Base-by-base conservation (phyloP, 1,284 basidiomycete genomes). In the Pulchroboletus neoregius region DNA sequence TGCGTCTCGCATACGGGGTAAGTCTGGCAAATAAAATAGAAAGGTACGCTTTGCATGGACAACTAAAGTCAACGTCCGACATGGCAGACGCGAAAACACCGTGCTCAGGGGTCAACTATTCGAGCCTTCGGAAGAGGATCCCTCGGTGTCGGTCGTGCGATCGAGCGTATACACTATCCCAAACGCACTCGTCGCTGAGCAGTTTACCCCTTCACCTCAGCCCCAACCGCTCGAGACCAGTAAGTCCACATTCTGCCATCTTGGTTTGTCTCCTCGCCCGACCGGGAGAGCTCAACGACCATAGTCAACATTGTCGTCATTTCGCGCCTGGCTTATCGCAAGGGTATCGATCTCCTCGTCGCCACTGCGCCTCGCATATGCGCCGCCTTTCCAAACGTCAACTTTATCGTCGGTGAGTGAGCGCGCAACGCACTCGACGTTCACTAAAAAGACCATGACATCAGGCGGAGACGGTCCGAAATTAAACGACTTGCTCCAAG, bases 1-100 rank as follows among this genome's bases (percentile, higher is more conserved):
- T 97, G 94, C 60, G 96, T 99, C 39, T 94, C 91, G n/a, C 90
- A 99, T 68, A 97, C 94, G 0, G 93, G 93, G 91, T 91, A 60
- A 56, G 78, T 67, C n/a, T n/a, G n/a, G n/a, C n/a, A n/a, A n/a
- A n/a, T n/a, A n/a, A n/a, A n/a, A n/a, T n/a, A n/a, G n/a, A n/a
- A n/a, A n/a, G n/a, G n/a, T n/a, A n/a, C n/a, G n/a, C n/a, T n/a
- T n/a, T n/a, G n/a, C n/a, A n/a, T n/a, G n/a, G n/a, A n/a, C n/a
- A n/a, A n/a, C n/a, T n/a, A n/a, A n/a, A n/a, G n/a, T 4, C 26
- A 20, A 42, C 44, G 28, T 34, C 9, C 10, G 6, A 34, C 26
- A 16, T 49, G 35, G 37, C 52, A 91, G 89, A 26, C 84, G 89
- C 31, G 96, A 99, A 71, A 99, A 99, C 56, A 98, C 94, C 0